phyloP scores from a whole-genome alignment of 208 protist genomes.

The Phytomonas francai region DNA sequence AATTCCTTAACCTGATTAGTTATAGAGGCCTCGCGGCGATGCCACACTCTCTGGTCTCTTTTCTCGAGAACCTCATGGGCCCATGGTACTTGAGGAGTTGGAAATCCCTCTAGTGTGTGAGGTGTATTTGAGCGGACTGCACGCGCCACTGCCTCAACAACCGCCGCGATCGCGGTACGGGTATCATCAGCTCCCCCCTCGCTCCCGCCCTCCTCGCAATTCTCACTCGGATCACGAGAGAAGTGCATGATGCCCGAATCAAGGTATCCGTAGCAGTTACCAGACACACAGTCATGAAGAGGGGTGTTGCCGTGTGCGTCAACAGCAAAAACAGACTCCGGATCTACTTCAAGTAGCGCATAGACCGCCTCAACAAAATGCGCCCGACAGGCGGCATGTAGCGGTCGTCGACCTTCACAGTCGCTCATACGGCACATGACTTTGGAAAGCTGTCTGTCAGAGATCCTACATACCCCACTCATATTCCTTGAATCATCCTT shows the following conservation, averaged over 20 bases:
- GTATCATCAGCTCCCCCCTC: background rate
- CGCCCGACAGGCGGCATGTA: conserved; percentile 53
- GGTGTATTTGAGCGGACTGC: background rate
- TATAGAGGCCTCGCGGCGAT: too few relatives aligned
- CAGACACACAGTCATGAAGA: conserved; percentile 39
- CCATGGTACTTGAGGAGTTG: background rate
- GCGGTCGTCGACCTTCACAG: conserved; percentile 31
- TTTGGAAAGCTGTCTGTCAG: background rate
- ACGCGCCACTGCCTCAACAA: background rate
- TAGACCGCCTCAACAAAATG: conserved; percentile 32
- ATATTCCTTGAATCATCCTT: too few relatives aligned
- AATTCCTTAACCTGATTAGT: too few relatives aligned
- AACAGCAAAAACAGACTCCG: conserved; percentile 20
- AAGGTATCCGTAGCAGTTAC: too few relatives aligned
- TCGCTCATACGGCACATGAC: conserved; percentile 20
- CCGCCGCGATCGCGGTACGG: background rate
- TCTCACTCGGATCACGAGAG: background rate
- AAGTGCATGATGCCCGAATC: background rate
- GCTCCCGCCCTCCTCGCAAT: background rate
- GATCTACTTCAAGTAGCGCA: conserved; percentile 20
- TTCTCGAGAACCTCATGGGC: too few relatives aligned
- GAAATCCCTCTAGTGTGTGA: background rate
- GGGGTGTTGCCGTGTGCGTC: conserved; percentile 47
- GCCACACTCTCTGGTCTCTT: too few relatives aligned
- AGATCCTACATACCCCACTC: too few relatives aligned